phyloP scores from a whole-genome alignment of 805 yeast genomes.

The Teunomyces tritomae region DNA sequence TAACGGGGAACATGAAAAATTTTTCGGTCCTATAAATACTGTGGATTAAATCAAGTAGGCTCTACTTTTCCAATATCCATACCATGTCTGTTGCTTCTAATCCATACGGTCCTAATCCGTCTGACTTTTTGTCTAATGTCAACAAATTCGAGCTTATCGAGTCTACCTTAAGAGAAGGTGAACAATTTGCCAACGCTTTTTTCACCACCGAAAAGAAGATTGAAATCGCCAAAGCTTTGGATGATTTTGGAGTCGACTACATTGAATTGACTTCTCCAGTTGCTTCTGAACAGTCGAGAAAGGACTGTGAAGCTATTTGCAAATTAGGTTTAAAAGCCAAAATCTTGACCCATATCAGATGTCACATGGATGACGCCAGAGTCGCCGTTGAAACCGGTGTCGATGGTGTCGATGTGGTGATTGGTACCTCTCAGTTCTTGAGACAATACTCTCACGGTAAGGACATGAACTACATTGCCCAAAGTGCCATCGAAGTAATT shows the following conservation, averaged over 20 bases:
- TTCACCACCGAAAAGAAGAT: slow-evolving; percentile 55
- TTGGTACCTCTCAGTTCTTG: slow-evolving; percentile 57
- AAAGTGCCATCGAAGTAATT: slow-evolving; percentile 56
- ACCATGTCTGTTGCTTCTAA: slow-evolving; percentile 26
- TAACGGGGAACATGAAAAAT: slow-evolving; percentile 1
- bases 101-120: slow-evolving; percentile 60
- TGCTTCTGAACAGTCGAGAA: slow-evolving; percentile 56
- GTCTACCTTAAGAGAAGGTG: slow-evolving; percentile 62
- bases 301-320: slow-evolving; percentile 58
- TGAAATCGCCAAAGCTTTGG: slow-evolving; percentile 58
- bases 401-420: slow-evolving; percentile 60
- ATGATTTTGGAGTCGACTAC: slow-evolving; percentile 60
- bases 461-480: slow-evolving; percentile 58
- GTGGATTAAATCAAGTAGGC: not conserved
- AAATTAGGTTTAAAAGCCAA: slow-evolving; percentile 58
- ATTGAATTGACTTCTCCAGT: slow-evolving; percentile 61
- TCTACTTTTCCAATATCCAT: not conserved
- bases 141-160: slow-evolving; percentile 53
- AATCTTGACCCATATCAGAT: slow-evolving; percentile 57
- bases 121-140: slow-evolving; percentile 56
- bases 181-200: slow-evolving; percentile 62
- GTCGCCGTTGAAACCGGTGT: slow-evolving; percentile 63
- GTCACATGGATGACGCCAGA: slow-evolving; percentile 61
- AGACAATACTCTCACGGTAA: slow-evolving; percentile 59
- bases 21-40: slow-evolving; percentile 2